Evolutionary conservation across 371 early-diverging fungal species (phyloP).

Genomic region (Zancudomyces culisetae): DNA sequence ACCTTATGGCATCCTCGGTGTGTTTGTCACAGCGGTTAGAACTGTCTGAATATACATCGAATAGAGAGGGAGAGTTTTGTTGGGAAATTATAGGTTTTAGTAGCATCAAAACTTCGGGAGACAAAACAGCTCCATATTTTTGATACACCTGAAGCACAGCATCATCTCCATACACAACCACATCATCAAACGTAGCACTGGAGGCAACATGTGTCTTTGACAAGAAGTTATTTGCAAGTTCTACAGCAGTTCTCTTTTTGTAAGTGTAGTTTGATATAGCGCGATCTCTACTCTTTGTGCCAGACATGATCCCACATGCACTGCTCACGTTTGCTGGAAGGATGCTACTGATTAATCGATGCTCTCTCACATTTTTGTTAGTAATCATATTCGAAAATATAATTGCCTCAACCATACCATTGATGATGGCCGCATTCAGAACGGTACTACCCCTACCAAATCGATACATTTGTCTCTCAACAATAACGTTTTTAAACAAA

Average conservation of each 20-base stretch:
- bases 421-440: conserved; percentile 22
- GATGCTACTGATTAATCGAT: background rate
- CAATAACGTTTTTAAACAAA: conserved; percentile 10
- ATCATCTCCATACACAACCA: background rate
- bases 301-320: background rate
- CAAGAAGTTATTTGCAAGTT: no score
- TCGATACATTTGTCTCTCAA: conserved; percentile 24
- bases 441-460: conserved; percentile 20
- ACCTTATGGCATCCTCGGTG: background rate
- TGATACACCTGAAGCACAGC: no score
- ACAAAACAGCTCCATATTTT: background rate
- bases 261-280: background rate
- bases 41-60: background rate
- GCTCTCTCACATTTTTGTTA: background rate
- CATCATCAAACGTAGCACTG: background rate
- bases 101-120: background rate
- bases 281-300: background rate
- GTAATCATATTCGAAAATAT: conserved; percentile 17
- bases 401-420: conserved; percentile 21
- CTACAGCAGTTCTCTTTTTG: background rate
- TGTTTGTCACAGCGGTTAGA: background rate
- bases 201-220: background rate
- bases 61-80: no score
- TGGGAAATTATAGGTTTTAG: background rate
- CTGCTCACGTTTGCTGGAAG: background rate